A percentile compares a stretch with the other conserved stretches of the same genome.
phyloP scores from a whole-genome alignment of 176 grass and related monocot genomes.

The Tillandsia leiboldiana region DNA sequence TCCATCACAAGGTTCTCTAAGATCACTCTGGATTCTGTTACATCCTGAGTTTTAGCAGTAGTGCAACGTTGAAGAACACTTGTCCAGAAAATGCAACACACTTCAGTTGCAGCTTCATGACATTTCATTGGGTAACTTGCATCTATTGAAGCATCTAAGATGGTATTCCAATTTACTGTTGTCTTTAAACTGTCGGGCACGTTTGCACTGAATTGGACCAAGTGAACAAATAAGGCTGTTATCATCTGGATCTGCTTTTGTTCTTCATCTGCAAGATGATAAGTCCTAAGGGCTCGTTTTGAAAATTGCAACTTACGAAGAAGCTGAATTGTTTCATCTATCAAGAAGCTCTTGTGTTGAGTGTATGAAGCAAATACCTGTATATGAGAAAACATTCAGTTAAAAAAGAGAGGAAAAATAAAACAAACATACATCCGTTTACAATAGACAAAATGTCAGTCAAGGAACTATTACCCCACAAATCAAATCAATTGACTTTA shows the following conservation, averaged over 20 bases:
- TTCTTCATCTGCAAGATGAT: slow-evolving; percentile 90
- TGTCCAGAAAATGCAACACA: slow-evolving; percentile 79
- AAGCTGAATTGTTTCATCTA: slow-evolving; percentile 93
- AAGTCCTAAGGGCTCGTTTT: slow-evolving; percentile 76
- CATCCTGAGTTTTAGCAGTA: slow-evolving; percentile 78
- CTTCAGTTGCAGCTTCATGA: slow-evolving; percentile 64
- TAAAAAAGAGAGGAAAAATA: slow-evolving; percentile 7
- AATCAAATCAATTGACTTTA: slow-evolving; percentile 84
- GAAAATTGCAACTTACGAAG: slow-evolving; percentile 88
- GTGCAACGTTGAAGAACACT: slow-evolving; percentile 83
- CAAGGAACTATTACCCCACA: slow-evolving; percentile 43
- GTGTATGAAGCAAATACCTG: slow-evolving; percentile 87
- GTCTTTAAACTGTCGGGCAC: slow-evolving; percentile 73
- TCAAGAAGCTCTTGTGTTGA: slow-evolving; percentile 76
- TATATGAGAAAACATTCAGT: slow-evolving; percentile 16
- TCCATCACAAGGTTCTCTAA: slow-evolving; percentile 93
- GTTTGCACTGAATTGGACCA: slow-evolving; percentile 88
- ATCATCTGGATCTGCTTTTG: slow-evolving; percentile 99
- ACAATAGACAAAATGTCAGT: neutral
- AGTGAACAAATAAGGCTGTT: slow-evolving; percentile 85
- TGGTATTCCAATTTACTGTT: slow-evolving; percentile 64
- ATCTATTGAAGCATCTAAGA: slow-evolving; percentile 69
- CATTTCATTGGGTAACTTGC: slow-evolving; percentile 58
- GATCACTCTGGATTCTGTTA: slow-evolving; percentile 74
- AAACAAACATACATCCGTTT: neutral